phyloP scores from a whole-genome alignment of 2,329 filamentous ascomycete genomes.

The Sporothrix schenckii region DNA sequence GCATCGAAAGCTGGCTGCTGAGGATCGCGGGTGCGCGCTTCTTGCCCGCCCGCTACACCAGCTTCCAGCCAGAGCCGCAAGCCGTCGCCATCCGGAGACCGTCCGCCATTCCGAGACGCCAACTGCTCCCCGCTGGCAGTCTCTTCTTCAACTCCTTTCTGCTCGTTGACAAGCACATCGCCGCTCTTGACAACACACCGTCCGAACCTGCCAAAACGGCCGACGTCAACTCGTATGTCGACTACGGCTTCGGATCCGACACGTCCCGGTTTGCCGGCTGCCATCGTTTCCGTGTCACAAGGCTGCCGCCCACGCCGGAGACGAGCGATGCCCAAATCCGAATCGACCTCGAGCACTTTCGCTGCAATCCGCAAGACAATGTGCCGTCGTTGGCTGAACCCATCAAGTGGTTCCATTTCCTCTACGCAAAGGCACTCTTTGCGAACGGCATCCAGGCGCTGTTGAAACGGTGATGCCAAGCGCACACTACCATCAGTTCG shows the following conservation, averaged over 20 bases:
- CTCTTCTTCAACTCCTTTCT: slow-evolving; percentile 9
- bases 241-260: slow-evolving; percentile 20
- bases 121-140: slow-evolving; percentile 18
- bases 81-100: neutral
- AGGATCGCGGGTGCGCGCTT: neutral
- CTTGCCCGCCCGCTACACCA: slow-evolving; percentile 1
- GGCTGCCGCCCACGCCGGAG: neutral
- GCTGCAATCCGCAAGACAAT: slow-evolving; percentile 9
- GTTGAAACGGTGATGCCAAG: neutral
- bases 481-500: neutral
- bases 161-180: neutral
- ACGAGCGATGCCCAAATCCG: neutral
- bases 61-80: neutral
- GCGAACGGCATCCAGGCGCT: slow-evolving; percentile 21
- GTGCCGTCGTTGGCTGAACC: neutral
- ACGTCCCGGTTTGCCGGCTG: slow-evolving; percentile 4
- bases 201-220: neutral
- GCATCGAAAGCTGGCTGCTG: slow-evolving; percentile 13
- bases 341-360: slow-evolving; percentile 17
- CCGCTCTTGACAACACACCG: neutral
- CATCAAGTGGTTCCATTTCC: neutral
- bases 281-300: slow-evolving; percentile 11
- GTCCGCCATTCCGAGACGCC: neutral
- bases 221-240: neutral
- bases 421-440: slow-evolving; percentile 15